These are phyloP conservation scores for Dendrobium huoshanense DNA, from an alignment of 106 monocot species.

Conservation along the genomic window DNA sequence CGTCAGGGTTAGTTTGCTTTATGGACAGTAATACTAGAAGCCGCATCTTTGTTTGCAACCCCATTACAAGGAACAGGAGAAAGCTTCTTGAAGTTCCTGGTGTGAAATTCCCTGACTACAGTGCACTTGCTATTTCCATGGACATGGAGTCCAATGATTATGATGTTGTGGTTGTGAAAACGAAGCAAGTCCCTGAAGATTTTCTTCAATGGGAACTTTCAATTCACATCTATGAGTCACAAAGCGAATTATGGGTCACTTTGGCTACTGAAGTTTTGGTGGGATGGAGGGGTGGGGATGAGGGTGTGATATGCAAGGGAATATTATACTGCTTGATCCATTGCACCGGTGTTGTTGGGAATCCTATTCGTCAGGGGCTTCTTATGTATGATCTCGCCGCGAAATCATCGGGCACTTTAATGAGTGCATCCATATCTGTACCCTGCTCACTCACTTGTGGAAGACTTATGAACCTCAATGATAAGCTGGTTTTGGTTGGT, in stretches of 20 bases:
- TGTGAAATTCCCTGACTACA: slow-evolving; percentile 43
- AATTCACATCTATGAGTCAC: slow-evolving; percentile 57
- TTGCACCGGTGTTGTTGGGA: slow-evolving; percentile 26
- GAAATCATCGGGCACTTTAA: slow-evolving; percentile 13
- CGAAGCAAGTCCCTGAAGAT: slow-evolving; percentile 54
- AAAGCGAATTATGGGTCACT: slow-evolving; percentile 32
- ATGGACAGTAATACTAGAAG: slow-evolving; percentile 68
- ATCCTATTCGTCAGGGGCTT: slow-evolving; percentile 39
- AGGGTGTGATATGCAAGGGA: slow-evolving; percentile 66
- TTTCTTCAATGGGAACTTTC: slow-evolving; percentile 63
- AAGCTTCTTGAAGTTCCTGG: slow-evolving; percentile 42
- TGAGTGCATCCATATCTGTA: slow-evolving; percentile 31
- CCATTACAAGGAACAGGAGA: slow-evolving; percentile 50
- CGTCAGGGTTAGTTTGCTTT: slow-evolving; percentile 63
- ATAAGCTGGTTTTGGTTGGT: slow-evolving; percentile 70
- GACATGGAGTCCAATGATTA: slow-evolving; percentile 29
- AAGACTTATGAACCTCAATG: slow-evolving; percentile 67
- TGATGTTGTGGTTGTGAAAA: slow-evolving; percentile 40
- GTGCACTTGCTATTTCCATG: slow-evolving; percentile 45
- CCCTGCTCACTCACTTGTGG: slow-evolving; percentile 70
- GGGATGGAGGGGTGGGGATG: slow-evolving; percentile 77
- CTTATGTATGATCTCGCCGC: slow-evolving; percentile 46
- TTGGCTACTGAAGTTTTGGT: slow-evolving; percentile 30
- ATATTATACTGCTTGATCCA: slow-evolving; percentile 67
- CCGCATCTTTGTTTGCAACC: slow-evolving; percentile 64